phyloP scores from a whole-genome alignment of 1,284 basidiomycete genomes.

The Uromyces viciae-fabae region DNA sequence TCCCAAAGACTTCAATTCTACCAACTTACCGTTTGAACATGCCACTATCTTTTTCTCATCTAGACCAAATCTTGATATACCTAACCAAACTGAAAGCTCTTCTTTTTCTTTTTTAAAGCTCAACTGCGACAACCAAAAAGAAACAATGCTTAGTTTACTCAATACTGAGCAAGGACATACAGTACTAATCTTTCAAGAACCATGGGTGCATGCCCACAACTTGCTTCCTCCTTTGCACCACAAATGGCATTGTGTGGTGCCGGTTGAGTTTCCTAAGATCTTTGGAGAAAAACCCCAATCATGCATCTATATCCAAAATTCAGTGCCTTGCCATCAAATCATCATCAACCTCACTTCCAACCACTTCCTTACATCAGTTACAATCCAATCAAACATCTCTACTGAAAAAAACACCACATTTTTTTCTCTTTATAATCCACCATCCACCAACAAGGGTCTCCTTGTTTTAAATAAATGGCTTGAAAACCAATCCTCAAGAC shows the following conservation, averaged over 20 bases:
- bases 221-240: constrained; percentile 2
- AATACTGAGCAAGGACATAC: neutral
- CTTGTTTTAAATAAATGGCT: neutral
- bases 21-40: no score
- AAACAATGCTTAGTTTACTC: neutral
- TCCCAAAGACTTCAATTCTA: no score
- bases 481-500: neutral
- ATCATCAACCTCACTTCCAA: neutral
- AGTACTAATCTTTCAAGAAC: constrained; percentile 10
- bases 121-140: neutral
- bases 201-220: neutral
- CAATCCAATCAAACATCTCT: neutral
- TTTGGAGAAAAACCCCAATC: neutral
- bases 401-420: neutral
- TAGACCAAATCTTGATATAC: no score
- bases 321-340: neutral
- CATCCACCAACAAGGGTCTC: neutral
- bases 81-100: no score
- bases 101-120: neutral
- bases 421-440: neutral
- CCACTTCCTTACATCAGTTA: no score
- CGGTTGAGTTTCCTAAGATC: neutral
- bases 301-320: constrained; percentile 25
- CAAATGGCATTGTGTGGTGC: neutral
- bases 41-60: no score